Conservation (phyloP, 768 basidiomycete genomes). For the Lactarius sp. region DNA sequence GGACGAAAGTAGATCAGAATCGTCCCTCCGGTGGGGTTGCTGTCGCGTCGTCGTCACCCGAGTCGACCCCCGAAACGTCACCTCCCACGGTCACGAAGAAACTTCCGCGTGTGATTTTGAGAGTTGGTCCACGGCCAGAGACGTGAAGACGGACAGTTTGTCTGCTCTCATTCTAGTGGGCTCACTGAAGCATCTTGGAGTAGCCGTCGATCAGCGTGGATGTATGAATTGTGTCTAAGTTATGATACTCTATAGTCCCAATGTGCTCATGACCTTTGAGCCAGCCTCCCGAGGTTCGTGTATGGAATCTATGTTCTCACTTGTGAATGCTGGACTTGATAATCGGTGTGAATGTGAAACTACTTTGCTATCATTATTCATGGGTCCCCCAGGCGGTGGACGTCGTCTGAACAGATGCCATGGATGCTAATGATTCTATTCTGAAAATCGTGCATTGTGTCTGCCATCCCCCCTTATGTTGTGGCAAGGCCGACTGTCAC, state of each 20-base stretch:
- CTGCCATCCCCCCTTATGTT: too few relatives aligned
- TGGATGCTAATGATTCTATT: too few relatives aligned
- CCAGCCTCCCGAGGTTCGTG: neutral
- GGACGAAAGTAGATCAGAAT: constrained; percentile 2
- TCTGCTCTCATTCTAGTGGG: neutral
- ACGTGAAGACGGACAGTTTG: neutral
- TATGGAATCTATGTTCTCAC: too few relatives aligned
- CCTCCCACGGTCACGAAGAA: constrained; percentile 13
- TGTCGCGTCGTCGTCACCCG: neutral
- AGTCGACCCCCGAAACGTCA: constrained; percentile 3
- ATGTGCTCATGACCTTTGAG: too few relatives aligned
- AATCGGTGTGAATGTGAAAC: neutral
- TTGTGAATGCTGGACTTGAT: neutral
- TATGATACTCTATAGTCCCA: neutral
- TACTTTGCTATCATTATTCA: too few relatives aligned
- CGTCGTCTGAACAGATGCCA: too few relatives aligned
- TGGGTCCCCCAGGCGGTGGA: too few relatives aligned
- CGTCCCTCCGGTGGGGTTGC: neutral
- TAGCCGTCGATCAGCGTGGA: neutral
- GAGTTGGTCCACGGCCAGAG: constrained; percentile 22
- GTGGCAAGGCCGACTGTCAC: too few relatives aligned
- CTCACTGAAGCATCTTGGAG: neutral
- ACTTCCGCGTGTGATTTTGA: constrained; percentile 24
- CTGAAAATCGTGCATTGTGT: too few relatives aligned
- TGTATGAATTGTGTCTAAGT: neutral